phyloP scores from a whole-genome alignment of 768 basidiomycete species.

The Agrocybe pediades region DNA sequence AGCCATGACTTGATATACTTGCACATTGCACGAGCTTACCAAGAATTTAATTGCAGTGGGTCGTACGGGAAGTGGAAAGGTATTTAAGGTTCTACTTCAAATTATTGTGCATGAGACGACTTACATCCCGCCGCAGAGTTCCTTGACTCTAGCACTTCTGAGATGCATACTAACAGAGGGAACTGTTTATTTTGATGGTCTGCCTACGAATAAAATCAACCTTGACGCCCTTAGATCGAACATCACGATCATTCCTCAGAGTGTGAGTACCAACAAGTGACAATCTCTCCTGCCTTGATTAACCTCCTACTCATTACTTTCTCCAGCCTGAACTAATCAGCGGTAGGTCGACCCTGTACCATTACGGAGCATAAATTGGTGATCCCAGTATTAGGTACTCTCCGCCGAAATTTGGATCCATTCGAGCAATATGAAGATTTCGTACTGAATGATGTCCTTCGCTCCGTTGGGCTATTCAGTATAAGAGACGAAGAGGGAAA shows the following conservation, averaged over 20 bases:
- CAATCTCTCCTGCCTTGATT: background rate
- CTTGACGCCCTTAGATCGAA: conserved; percentile 56
- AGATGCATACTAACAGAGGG: conserved; percentile 56
- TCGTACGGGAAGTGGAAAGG: conserved; percentile 50
- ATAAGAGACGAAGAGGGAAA: conserved; percentile 43
- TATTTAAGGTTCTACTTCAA: conserved; percentile 9
- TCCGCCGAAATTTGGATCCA: conserved; percentile 66
- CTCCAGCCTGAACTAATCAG: conserved; percentile 16
- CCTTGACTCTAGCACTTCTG: conserved; percentile 46
- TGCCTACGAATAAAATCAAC: conserved; percentile 49
- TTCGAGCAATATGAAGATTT: conserved; percentile 58
- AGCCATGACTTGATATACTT: background rate
- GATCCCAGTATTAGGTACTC: conserved; percentile 40
- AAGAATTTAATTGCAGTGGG: conserved; percentile 33
- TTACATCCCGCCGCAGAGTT: too few relatives aligned
- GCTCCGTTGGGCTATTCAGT: conserved; percentile 41
- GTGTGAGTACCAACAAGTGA: conserved; percentile 27
- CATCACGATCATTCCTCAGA: conserved; percentile 63
- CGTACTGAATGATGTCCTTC: conserved; percentile 37
- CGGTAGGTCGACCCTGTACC: conserved; percentile 3
- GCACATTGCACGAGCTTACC: too few relatives aligned
- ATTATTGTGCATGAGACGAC: too few relatives aligned
- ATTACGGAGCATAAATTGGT: background rate
- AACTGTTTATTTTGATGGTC: conserved; percentile 56
- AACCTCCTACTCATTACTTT: background rate